Conservation (phyloP, 768 basidiomycete species). For the Cantharellus cinnabarinus region DNA sequence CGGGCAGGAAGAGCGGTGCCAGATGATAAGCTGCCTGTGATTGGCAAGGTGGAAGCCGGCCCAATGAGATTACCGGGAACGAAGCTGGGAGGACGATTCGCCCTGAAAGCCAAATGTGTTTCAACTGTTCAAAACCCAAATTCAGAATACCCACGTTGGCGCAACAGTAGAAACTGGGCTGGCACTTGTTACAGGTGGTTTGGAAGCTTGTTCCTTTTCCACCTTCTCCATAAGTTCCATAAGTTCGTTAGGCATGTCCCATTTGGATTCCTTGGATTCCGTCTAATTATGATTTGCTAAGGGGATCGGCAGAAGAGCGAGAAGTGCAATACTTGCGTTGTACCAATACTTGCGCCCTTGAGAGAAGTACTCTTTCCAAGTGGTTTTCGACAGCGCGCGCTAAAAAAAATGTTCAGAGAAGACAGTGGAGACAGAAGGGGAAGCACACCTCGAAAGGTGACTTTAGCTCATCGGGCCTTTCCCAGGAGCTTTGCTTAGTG, state of each 20-base stretch:
- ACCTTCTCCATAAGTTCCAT: slow-evolving; percentile 67
- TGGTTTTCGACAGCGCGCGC: slow-evolving; percentile 74
- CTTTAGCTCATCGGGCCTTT: slow-evolving; percentile 94
- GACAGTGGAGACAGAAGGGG: not conserved
- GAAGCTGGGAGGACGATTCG: slow-evolving; percentile 10
- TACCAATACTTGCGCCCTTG: slow-evolving; percentile 84
- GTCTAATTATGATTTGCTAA: slow-evolving; percentile 25
- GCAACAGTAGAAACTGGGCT: slow-evolving; percentile 8
- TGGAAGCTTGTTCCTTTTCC: slow-evolving; percentile 43
- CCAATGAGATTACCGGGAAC: slow-evolving; percentile 18
- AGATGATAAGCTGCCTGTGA: not conserved
- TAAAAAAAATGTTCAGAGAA: slow-evolving; percentile 16
- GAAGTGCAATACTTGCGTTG: slow-evolving; percentile 30
- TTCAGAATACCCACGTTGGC: not conserved
- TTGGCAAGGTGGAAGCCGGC: slow-evolving; percentile 19
- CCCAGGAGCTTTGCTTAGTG: slow-evolving; percentile 87
- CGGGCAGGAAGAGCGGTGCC: slow-evolving; percentile 31
- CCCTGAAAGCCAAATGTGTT: slow-evolving; percentile 17
- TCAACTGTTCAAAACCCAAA: not conserved
- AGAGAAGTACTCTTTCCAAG: slow-evolving; percentile 94
- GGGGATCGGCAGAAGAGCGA: not conserved
- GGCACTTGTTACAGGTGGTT: slow-evolving; percentile 15
- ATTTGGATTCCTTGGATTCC: slow-evolving; percentile 82
- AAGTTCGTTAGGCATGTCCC: slow-evolving; percentile 94
- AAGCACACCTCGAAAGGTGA: slow-evolving; percentile 64